Evolutionary conservation across 345 rosid genomes (phyloP), one percentile per base, ranked within the genome.

Genomic region (Gossypium longicalyx): DNA sequence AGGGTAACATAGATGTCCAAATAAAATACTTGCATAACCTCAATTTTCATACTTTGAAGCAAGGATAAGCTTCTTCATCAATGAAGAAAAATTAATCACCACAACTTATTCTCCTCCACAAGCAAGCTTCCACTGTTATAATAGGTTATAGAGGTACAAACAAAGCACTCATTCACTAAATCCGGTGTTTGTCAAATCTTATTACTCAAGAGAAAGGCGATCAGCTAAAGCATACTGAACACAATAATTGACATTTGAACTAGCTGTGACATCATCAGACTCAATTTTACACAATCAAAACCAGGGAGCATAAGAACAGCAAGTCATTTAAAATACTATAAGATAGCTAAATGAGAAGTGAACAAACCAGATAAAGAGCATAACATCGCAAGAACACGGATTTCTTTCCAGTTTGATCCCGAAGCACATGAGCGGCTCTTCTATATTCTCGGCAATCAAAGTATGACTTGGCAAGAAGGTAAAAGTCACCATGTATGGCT

Each of bases 381-480:
- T 95, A 95, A 79, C 89, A 87, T 19, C 92, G 93, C 78, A 95
- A 81, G 90, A 93, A 95, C 43, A 91, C 81, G 3, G 94, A 90
- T 81, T 90, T 93, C 82, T 88, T 91, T 73, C 88, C 92, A 62
- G 58, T 84, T 77, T 91, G 99, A 81, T 89, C 91, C 53, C 90
- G 90, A 66, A 95, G 97, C 48, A 83, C 87, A 79, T 91, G 98
- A 43, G 91, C 87, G 74, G 99, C 97, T 72, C 98, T 84, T 77
- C 90, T 80, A 71, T 91, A 89, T 81, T 93, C 98, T 25, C 94
- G 89, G 74, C 97, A 90, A 73, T 93, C 93, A 58, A 93, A 90
- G 85, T 91, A 93, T 0, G 97, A 86, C 84, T 95, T 93, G n/a
- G 94, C 97, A 78, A 93, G 83, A 78, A 95, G 89, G 80, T 91